Conservation (phyloP, 2,329 filamentous ascomycete species). For the Ilyonectria destructans region DNA sequence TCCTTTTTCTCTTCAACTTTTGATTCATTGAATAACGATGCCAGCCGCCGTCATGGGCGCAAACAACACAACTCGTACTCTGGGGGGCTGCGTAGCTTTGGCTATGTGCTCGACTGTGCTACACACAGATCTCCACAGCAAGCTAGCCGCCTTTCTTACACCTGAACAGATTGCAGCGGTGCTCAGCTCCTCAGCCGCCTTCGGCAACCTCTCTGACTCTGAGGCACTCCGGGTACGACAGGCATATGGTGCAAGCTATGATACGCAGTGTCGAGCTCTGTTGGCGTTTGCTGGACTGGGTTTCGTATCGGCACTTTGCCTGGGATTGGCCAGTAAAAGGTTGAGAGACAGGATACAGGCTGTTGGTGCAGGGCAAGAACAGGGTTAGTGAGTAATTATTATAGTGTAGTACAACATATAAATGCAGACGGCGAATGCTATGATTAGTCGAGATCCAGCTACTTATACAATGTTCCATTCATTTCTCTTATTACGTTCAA, state of each 20-base stretch:
- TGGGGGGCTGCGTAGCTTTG: conserved; percentile 1
- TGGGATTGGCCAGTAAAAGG: neutral
- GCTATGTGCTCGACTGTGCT: neutral
- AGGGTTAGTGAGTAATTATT: neutral
- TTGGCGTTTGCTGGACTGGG: conserved; percentile 23
- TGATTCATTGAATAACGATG: neutral
- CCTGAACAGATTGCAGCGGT: neutral
- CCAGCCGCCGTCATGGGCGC: conserved; percentile 5
- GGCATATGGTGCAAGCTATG: conserved; percentile 18
- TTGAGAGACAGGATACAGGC: neutral
- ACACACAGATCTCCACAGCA: neutral
- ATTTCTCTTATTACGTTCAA: no score
- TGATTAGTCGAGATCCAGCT: no score
- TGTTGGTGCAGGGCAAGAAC: neutral
- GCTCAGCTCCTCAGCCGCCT: neutral
- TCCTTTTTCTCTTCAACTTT: neutral
- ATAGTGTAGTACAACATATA: no score
- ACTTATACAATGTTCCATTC: no score
- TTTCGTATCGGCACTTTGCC: neutral
- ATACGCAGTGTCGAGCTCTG: conserved; percentile 17
- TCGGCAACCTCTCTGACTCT: neutral
- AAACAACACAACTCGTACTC: conserved; percentile 4
- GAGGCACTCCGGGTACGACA: conserved; percentile 12
- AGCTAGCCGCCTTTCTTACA: neutral
- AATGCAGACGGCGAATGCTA: neutral